Conservation (phyloP, 108 stramenopile species). For the Cyclotella atomus region DNA sequence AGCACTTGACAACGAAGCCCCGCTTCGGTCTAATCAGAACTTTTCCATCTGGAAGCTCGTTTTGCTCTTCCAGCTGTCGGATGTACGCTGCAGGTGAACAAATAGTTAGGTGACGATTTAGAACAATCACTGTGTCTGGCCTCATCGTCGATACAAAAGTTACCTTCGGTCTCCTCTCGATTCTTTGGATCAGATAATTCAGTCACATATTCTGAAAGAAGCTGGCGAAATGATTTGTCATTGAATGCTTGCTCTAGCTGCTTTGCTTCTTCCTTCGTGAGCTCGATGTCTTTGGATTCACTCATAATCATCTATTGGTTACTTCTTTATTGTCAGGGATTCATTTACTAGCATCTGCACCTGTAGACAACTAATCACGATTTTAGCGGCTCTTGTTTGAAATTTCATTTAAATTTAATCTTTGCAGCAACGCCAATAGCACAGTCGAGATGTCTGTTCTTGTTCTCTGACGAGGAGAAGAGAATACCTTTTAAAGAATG, state of each 20-base stretch:
- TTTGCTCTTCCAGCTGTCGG: conserved; percentile 42
- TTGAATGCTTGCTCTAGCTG: conserved; percentile 52
- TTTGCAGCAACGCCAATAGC: too few relatives aligned
- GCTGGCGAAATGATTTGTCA: conserved; percentile 58
- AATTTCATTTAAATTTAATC: too few relatives aligned
- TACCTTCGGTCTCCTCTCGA: conserved; percentile 58
- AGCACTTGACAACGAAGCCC: conserved; percentile 62
- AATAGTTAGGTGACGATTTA: not conserved
- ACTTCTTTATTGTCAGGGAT: not conserved
- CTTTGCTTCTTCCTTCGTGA: conserved; percentile 39
- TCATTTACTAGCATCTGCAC: too few relatives aligned
- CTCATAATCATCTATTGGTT: too few relatives aligned
- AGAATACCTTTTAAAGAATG: too few relatives aligned
- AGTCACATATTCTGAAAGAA: conserved; percentile 63
- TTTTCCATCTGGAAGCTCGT: conserved; percentile 61
- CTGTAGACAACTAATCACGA: too few relatives aligned
- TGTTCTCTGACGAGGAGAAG: too few relatives aligned
- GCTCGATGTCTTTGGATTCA: conserved; percentile 20
- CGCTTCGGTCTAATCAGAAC: conserved; percentile 45
- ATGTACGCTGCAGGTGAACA: conserved; percentile 44
- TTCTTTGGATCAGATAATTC: conserved; percentile 65
- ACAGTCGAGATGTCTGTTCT: too few relatives aligned
- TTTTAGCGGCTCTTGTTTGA: too few relatives aligned
- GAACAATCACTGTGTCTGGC: too few relatives aligned
- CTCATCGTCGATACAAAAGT: not conserved